A percentile compares a stretch with the other conserved stretches of the same genome.
These are phyloP conservation scores for Rhinocladiella mackenziei DNA, from an alignment of 2,329 filamentous ascomycete genomes.

Conservation along the genomic window DNA sequence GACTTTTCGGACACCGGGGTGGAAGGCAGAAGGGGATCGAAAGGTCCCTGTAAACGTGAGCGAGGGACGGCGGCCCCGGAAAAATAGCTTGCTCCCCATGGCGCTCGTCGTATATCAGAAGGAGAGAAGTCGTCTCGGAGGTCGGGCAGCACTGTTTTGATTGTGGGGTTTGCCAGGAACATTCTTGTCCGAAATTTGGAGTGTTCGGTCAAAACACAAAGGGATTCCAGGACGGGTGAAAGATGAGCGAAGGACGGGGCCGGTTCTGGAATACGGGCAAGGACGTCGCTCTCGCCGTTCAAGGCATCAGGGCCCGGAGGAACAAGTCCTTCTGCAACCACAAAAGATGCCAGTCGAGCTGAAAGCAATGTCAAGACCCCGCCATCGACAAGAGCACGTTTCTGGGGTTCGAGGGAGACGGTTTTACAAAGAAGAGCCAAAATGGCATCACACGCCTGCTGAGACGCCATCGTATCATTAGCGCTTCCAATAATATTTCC, in stretches of 20 bases:
- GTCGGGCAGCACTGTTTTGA: constrained; percentile 65
- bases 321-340: constrained; percentile 63
- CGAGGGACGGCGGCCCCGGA: constrained; percentile 49
- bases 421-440: constrained; percentile 54
- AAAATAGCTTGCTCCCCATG: constrained; percentile 53
- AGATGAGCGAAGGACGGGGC: constrained; percentile 59
- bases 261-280: constrained; percentile 58
- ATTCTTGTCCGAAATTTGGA: constrained; percentile 75
- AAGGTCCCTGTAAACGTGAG: constrained; percentile 50
- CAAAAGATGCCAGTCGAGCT: constrained; percentile 66
- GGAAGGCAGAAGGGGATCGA: constrained; percentile 63
- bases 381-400: constrained; percentile 64
- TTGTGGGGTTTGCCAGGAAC: constrained; percentile 63
- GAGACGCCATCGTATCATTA: constrained; percentile 44
- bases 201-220: constrained; percentile 70
- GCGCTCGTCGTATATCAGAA: constrained; percentile 47
- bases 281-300: constrained; percentile 52
- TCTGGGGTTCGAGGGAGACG: constrained; percentile 68
- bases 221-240: constrained; percentile 69
- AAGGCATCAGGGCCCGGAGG: constrained; percentile 59
- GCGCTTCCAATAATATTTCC: constrained; percentile 56
- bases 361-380: constrained; percentile 77
- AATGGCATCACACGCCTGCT: constrained; percentile 32
- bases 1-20: constrained; percentile 37
- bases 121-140: constrained; percentile 50